These are phyloP conservation scores for Rhododendron mucronatum DNA, from an alignment of 148 eudicot species.

Conservation along the genomic window DNA sequence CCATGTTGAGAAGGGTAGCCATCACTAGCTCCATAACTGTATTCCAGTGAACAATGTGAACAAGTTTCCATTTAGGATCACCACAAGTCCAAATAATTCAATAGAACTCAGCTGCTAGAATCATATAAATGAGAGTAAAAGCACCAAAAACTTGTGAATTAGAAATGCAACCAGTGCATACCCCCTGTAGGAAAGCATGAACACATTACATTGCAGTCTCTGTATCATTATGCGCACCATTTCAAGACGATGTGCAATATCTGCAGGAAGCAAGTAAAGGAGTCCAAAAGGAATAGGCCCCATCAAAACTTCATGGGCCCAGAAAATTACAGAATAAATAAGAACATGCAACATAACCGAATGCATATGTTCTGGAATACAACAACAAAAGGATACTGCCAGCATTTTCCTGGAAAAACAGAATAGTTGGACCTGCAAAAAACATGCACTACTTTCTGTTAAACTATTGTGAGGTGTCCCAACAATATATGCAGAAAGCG, in stretches of 20 bases:
- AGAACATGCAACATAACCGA: background rate
- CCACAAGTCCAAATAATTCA: conserved; percentile 1
- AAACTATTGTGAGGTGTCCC: background rate
- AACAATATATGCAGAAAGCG: background rate
- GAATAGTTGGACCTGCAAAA: conserved; percentile 91
- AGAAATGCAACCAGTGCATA: conserved; percentile 25
- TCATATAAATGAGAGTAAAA: background rate
- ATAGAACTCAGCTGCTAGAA: conserved; percentile 1
- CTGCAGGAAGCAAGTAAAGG: conserved; percentile 65
- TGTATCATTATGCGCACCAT: conserved; percentile 93
- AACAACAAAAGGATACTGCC: conserved; percentile 89
- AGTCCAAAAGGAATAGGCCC: conserved; percentile 16
- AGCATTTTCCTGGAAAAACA: conserved; percentile 98
- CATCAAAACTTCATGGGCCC: background rate
- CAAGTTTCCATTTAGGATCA: background rate
- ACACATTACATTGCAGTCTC: conserved; percentile 79
- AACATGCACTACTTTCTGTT: conserved; percentile 8
- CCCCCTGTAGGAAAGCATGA: conserved; percentile 99
- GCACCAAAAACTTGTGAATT: conserved; percentile 3
- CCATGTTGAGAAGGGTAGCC: conserved; percentile 97
- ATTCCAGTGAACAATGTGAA: conserved; percentile 14
- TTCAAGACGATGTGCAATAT: conserved; percentile 98
- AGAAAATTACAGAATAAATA: background rate
- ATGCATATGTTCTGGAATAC: background rate
- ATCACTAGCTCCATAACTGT: conserved; percentile 94